Conservation (phyloP, 306 rosid genomes). For the Calophaca sinica region DNA sequence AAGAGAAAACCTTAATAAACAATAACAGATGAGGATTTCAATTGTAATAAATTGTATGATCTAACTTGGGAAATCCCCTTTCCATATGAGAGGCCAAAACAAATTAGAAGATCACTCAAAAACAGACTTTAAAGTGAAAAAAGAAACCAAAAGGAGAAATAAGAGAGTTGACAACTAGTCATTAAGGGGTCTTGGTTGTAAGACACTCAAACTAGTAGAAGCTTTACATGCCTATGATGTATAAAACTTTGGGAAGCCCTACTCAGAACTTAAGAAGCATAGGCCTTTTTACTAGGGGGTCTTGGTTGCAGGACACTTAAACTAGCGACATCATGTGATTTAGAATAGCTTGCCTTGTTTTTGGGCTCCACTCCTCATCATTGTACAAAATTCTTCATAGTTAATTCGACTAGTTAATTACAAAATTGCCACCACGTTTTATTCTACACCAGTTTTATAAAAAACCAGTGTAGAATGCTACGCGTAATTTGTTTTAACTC, state of each 20-base stretch:
- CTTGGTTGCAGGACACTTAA: slow-evolving; percentile 32
- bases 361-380: slow-evolving; percentile 94
- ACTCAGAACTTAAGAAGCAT: slow-evolving; percentile 30
- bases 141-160: not conserved
- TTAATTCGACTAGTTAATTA: slow-evolving; percentile 91
- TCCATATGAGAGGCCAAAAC: not conserved
- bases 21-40: not conserved
- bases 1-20: not conserved
- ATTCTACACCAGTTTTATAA: too few relatives aligned
- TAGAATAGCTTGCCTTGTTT: slow-evolving; percentile 70
- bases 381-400: slow-evolving; percentile 81
- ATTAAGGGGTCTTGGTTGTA: slow-evolving; percentile 6
- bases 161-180: not conserved
- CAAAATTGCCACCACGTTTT: too few relatives aligned
- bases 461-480: too few relatives aligned
- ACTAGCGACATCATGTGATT: slow-evolving; percentile 25
- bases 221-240: slow-evolving; percentile 39
- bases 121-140: slow-evolving; percentile 12
- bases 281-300: slow-evolving; percentile 26
- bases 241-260: slow-evolving; percentile 12
- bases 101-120: slow-evolving; percentile 29
- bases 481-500: too few relatives aligned
- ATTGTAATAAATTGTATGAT: not conserved
- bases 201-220: not conserved
- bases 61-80: slow-evolving; percentile 29